These are phyloP conservation scores for Xerocomus alliaceus DNA, from an alignment of 1,284 basidiomycete genomes.

Conservation along the genomic window DNA sequence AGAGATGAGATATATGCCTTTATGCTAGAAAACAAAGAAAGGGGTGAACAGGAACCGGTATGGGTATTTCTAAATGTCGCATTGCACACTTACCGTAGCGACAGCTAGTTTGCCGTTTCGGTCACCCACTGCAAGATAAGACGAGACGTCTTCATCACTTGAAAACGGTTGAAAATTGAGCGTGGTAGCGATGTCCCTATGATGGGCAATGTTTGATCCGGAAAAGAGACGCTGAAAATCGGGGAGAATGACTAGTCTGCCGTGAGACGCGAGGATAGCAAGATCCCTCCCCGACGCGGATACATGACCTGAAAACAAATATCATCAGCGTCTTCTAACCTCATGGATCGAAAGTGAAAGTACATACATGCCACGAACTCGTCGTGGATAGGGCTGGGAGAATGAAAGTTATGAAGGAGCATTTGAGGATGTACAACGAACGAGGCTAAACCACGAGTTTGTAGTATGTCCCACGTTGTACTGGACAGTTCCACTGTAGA, in stretches of 20 bases:
- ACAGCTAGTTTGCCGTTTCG: constrained; percentile 53
- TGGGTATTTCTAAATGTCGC: too few species aligned
- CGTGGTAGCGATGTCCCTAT: constrained; percentile 49
- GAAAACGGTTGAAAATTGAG: constrained; percentile 48
- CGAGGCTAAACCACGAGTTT: constrained; percentile 29
- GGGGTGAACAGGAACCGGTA: too few species aligned
- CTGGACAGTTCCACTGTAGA: constrained; percentile 42
- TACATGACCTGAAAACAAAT: constrained; percentile 57
- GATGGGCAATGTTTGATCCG: constrained; percentile 33
- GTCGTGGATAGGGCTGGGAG: constrained; percentile 3
- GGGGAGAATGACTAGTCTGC: constrained; percentile 57
- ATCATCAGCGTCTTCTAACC: constrained; percentile 4
- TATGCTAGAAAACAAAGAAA: constrained; percentile 44
- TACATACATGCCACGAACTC: constrained; percentile 40
- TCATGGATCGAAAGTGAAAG: not conserved
- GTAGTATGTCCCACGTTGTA: constrained; percentile 39
- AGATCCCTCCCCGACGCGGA: constrained; percentile 64
- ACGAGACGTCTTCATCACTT: constrained; percentile 31
- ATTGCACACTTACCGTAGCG: constrained; percentile 51
- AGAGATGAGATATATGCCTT: constrained; percentile 55
- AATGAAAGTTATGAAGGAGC: constrained; percentile 19
- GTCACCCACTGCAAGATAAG: constrained; percentile 60
- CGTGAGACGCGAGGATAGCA: constrained; percentile 51
- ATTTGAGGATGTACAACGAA: constrained; percentile 23
- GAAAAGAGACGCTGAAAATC: constrained; percentile 56